phyloP scores from a whole-genome alignment of 352 stramenopile genomes.

The Blastocystis sp. region DNA sequence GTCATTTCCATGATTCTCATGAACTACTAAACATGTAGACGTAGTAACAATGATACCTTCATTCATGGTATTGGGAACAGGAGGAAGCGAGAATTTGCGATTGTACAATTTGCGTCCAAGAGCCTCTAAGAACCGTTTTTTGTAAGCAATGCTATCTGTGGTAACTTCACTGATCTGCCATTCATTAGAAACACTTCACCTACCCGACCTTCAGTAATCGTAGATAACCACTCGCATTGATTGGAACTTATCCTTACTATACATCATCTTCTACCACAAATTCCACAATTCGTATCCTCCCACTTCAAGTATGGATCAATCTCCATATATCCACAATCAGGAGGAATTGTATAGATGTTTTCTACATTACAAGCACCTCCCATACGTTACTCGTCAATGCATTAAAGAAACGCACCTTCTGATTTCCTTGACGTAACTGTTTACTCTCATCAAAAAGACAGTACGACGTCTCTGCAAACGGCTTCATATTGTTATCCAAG shows the following conservation, averaged over 20 bases:
- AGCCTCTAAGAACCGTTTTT: constrained; percentile 29
- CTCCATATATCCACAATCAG: constrained; percentile 30
- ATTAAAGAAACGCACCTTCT: constrained; percentile 54
- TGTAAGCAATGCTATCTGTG: neutral
- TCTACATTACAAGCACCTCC: neutral
- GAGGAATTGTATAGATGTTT: neutral
- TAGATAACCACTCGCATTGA: neutral
- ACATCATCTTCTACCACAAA: neutral
- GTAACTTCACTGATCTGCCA: constrained; percentile 9
- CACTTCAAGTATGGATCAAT: constrained; percentile 53
- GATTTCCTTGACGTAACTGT: constrained; percentile 22
- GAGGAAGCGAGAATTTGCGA: constrained; percentile 31
- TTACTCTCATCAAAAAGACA: constrained; percentile 35
- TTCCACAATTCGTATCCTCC: constrained; percentile 14
- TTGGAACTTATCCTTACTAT: neutral
- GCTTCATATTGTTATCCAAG: constrained; percentile 55
- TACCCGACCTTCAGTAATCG: neutral
- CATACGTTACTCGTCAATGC: neutral
- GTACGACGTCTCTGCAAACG: constrained; percentile 40
- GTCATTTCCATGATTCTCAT: neutral
- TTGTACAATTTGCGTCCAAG: constrained; percentile 56
- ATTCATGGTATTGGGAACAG: neutral
- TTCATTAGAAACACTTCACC: neutral
- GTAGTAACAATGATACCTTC: neutral
- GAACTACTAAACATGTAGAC: neutral